Percentiles rank a stretch among this genome's conserved stretches.
These are phyloP conservation scores for Thelephora ganbajun DNA, from an alignment of 768 basidiomycete species.

Conservation along the genomic window DNA sequence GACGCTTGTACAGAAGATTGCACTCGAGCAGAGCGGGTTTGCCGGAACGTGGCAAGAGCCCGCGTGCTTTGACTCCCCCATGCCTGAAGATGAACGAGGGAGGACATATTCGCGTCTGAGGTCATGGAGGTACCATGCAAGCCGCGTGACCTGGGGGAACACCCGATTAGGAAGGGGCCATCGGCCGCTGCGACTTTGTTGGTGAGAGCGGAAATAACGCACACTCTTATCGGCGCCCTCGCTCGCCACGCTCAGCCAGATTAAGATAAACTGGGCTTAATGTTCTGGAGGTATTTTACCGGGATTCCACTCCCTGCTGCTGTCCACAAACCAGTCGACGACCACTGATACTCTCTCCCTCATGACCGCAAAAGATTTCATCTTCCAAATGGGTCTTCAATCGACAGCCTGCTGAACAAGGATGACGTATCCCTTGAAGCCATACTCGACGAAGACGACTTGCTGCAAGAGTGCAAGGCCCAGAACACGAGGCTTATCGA, in stretches of 20 bases:
- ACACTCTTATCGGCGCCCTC: not conserved
- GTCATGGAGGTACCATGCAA: too few relatives aligned
- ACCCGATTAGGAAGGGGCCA: too few relatives aligned
- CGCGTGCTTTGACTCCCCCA: too few relatives aligned
- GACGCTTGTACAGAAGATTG: too few relatives aligned
- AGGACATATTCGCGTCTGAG: too few relatives aligned
- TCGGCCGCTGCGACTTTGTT: not conserved
- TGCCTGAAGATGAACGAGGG: too few relatives aligned
- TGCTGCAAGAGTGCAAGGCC: constrained; percentile 89
- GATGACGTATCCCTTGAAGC: constrained; percentile 83
- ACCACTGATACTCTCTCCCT: constrained; percentile 3
- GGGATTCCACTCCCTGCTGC: constrained; percentile 1
- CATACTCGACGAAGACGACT: constrained; percentile 85
- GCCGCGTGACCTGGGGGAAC: too few relatives aligned
- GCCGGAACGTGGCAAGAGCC: too few relatives aligned
- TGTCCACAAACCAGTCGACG: constrained; percentile 1
- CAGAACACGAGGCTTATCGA: constrained; percentile 85
- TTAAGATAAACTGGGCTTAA: constrained; percentile 8
- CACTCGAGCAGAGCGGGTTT: too few relatives aligned
- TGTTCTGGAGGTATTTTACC: constrained; percentile 34
- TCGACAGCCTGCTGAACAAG: constrained; percentile 84
- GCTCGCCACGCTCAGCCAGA: not conserved
- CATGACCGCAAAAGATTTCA: constrained; percentile 49
- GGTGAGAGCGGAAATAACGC: not conserved
- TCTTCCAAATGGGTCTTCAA: constrained; percentile 77